Evolutionary conservation across 2,329 filamentous ascomycete genomes (phyloP), one percentile per base, ranked within the genome.

Genomic region (Mycocentrospora acerina): DNA sequence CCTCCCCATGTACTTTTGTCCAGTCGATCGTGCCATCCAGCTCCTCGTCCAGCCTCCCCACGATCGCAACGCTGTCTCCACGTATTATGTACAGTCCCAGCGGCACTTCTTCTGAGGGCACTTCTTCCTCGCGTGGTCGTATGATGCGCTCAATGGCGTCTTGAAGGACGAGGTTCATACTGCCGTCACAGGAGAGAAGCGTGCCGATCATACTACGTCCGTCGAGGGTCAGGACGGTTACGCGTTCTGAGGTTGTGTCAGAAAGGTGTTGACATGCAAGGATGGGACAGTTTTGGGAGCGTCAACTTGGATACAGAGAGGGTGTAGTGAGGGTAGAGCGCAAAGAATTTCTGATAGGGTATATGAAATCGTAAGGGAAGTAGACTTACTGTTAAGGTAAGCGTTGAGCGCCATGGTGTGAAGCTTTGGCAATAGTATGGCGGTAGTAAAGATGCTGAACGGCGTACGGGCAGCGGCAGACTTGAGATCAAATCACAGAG

Each of bases 11-110:
- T 26, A 98, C 93, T 67, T 94, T 84, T 14, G 79, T 77, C 93
- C 93, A 98, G 71, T 96, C 85, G 62, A 98, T 97, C 57, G 85
- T 90, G 26, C 77, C 79, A 70, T 98, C 93, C 42, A 97, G 74
- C 55, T 86, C 79, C 69, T 95, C 90, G 66, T 98, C 90, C 22
- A 98, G 84, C 40, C 94, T 74, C 2, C 93, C 93, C 41, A 93
- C 87, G 12, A 94, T 78, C 46, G 90, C 90, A 32, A 98, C 91
- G 61, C 94, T 96, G 66, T 98, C 93, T 35, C 93, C 93, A 44
- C 93, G 81, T 40, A 98, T 87, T 41, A 98, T 78, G 66, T 96
- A 97, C 5, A 97, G 72, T 2, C 93, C 93, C 46, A 96, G 81
- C 4, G 86, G 82, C 13, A 93, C 83, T 62, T 93, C 82, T 42